Evolutionary conservation across 345 rosid species (phyloP).

Genomic region (Euphorbia tirucalli): DNA sequence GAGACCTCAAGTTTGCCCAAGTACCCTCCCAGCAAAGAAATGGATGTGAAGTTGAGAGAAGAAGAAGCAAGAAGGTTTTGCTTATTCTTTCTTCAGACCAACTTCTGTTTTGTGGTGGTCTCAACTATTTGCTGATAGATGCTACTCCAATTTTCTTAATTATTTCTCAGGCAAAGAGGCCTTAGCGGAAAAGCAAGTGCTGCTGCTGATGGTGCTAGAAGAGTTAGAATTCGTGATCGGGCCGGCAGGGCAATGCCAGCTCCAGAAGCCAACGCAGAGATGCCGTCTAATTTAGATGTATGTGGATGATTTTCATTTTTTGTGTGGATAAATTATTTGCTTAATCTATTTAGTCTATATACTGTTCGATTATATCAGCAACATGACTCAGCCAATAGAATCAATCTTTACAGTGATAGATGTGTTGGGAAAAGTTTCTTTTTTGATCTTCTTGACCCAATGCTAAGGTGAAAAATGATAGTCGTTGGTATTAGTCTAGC

Average conservation of each 20-base stretch:
- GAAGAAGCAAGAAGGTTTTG: slow-evolving; percentile 78
- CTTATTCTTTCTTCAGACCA: slow-evolving; percentile 19
- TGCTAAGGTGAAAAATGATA: background rate
- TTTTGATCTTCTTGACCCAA: background rate
- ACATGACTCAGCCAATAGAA: background rate
- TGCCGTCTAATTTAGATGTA: slow-evolving; percentile 23
- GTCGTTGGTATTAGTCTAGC: background rate
- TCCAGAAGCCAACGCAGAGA: slow-evolving; percentile 89
- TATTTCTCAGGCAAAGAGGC: slow-evolving; percentile 51
- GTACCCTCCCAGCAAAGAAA: slow-evolving; percentile 91
- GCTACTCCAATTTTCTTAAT: slow-evolving; percentile 13
- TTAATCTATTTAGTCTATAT: background rate
- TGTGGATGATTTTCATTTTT: slow-evolving; percentile 7
- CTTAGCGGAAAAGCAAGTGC: slow-evolving; percentile 42
- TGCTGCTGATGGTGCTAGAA: slow-evolving; percentile 58
- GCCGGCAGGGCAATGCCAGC: slow-evolving; percentile 47
- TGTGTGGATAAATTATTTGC: background rate
- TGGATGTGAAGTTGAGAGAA: slow-evolving; percentile 76
- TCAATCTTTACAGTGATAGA: background rate
- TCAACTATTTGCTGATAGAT: slow-evolving; percentile 21
- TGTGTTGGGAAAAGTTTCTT: background rate
- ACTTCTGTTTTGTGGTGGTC: slow-evolving; percentile 8
- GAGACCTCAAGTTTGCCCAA: slow-evolving; percentile 84
- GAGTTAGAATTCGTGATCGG: slow-evolving; percentile 27
- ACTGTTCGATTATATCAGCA: background rate